Percentiles rank a stretch among this genome's conserved stretches.
phyloP scores from a whole-genome alignment of 2,329 filamentous ascomycete species.

The Byssochlamys sp. region DNA sequence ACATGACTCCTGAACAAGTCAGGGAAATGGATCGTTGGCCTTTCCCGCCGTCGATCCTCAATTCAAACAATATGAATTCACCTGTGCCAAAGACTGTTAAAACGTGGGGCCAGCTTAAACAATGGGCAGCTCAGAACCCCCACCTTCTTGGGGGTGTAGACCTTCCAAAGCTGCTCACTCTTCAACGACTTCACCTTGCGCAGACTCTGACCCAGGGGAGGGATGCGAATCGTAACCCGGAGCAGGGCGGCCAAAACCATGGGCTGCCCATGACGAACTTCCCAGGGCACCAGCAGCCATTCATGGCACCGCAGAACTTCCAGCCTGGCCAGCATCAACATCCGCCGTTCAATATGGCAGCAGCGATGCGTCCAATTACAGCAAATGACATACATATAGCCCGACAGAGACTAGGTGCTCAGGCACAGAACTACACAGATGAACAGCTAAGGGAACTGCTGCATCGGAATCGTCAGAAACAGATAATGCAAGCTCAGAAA shows the following conservation, averaged over 20 bases:
- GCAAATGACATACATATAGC: conserved; percentile 27
- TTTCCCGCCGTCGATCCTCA: conserved; percentile 30
- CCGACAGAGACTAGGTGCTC: conserved; percentile 26
- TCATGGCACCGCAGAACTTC: conserved; percentile 20
- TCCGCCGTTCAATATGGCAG: conserved; percentile 17
- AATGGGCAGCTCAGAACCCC: conserved; percentile 42
- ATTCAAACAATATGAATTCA: conserved; percentile 20
- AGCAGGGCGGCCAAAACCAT: conserved; percentile 15
- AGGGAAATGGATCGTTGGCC: conserved; percentile 33
- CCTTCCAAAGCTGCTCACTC: conserved; percentile 29
- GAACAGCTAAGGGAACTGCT: conserved; percentile 34
- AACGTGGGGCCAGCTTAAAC: conserved; percentile 50
- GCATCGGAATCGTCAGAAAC: conserved; percentile 26
- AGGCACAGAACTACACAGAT: conserved; percentile 28
- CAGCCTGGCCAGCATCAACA: conserved; percentile 19
- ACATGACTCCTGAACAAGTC: conserved; percentile 33
- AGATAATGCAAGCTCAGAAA: conserved; percentile 24
- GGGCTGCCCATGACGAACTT: conserved; percentile 14
- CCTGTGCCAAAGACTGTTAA: conserved; percentile 42
- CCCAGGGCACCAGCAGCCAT: conserved; percentile 19
- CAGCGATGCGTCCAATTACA: conserved; percentile 25
- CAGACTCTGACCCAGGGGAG: conserved; percentile 26
- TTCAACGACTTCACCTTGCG: conserved; percentile 38
- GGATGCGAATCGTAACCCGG: conserved; percentile 13
- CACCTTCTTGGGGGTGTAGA: conserved; percentile 33